Base-by-base conservation (phyloP, 345 rosid genomes). In the Cardamine occulta region DNA sequence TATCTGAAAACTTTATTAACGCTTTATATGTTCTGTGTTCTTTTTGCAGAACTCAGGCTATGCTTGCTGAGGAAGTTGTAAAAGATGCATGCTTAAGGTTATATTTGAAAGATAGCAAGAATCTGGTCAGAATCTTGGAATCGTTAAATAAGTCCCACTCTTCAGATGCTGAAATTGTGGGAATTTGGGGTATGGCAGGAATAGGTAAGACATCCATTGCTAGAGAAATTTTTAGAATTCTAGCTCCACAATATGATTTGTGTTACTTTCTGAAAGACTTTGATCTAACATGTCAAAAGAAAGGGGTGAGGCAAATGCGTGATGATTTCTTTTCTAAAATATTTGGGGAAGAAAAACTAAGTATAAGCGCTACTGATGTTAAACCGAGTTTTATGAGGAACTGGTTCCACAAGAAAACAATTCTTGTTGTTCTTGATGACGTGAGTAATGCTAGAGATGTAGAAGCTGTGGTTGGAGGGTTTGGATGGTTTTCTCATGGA, bases 171-270 rank as follows among this genome's bases (percentile, higher is more conserved):
- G 37, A 75, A 0, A 48, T 48, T 18, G 54, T 17, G 32, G 79
- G 74, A 23, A 18, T 75, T 2, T 75, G 74, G 74, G 79, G 74
- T 0, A 67, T 59, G 74, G 54, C 55, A 48, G 74, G 79, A 26
- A 49, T 75, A 59, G 79, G 79, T 37, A 75, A 75, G 73, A 75
- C 68, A 59, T n/a, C 79, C 54, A 28, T 75, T 37, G 74, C 73
- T 2, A 75, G 68, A 37, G 79, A 75, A 48, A 28, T 49, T 8
- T 75, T 58, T 39, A 26, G 2, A 24, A 8, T 37, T 1, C 14
- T 37, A 12, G 14, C 79, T 67, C 73, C 73, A 7, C 24, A 28
- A 0, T 75, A 75, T 59, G 68, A 75, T 37, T 0, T 59, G 14
- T 67, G 68, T 3, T 75, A 75, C 55, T 67, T 67, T 1, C 34